Evolutionary conservation across 2,329 filamentous ascomycete species (phyloP).

Genomic region (Claviceps arundinis): DNA sequence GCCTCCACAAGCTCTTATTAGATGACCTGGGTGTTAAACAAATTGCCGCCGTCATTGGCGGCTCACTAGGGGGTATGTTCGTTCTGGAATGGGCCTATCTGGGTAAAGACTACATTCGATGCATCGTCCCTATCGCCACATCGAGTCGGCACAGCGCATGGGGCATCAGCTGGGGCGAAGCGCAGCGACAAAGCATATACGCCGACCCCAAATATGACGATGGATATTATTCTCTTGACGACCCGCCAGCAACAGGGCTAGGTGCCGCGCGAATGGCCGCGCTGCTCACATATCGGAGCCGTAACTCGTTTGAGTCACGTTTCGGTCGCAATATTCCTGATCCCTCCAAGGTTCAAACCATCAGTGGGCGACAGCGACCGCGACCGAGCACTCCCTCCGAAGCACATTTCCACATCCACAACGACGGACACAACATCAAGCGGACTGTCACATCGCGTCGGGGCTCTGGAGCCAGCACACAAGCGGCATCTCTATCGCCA

Average conservation of each 20-base stretch:
- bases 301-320: slow-evolving; percentile 90
- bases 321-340: slow-evolving; percentile 92
- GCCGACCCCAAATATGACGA: slow-evolving; percentile 97
- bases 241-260: slow-evolving; percentile 75
- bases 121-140: slow-evolving; percentile 72
- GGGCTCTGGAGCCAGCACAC: slow-evolving; percentile 23
- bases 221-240: slow-evolving; percentile 80
- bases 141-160: slow-evolving; percentile 76
- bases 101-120: slow-evolving; percentile 71
- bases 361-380: slow-evolving; percentile 52
- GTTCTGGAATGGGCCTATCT: slow-evolving; percentile 89
- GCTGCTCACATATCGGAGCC: slow-evolving; percentile 85
- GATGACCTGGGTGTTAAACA: slow-evolving; percentile 70
- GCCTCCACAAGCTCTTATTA: slow-evolving; percentile 65
- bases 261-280: slow-evolving; percentile 95
- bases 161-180: slow-evolving; percentile 86
- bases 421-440: slow-evolving; percentile 61
- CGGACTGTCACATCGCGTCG: slow-evolving; percentile 36
- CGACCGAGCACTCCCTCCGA: slow-evolving; percentile 50
- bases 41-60: slow-evolving; percentile 66
- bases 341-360: slow-evolving; percentile 68
- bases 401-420: slow-evolving; percentile 69
- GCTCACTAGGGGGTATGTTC: slow-evolving; percentile 80
- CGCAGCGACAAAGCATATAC: slow-evolving; percentile 87
- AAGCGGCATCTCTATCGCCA: slow-evolving; percentile 5